A percentile compares a stretch with the other conserved stretches of the same genome.
Conservation (phyloP, 176 grass and related monocot species). For the Phragmites australis region DNA sequence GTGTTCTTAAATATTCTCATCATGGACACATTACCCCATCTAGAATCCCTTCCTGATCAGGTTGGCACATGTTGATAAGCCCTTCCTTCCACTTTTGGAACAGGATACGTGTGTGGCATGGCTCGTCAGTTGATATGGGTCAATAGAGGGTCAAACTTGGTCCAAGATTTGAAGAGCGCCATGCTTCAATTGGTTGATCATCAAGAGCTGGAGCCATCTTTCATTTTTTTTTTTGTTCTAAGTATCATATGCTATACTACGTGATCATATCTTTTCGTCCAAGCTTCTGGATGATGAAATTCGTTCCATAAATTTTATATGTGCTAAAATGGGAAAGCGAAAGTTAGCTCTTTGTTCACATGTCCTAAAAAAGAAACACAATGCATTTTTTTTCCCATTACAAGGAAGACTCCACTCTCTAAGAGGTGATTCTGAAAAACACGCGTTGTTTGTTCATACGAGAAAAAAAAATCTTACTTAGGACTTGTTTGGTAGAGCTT, state of each 20-base stretch:
- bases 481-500: no score
- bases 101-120: background rate
- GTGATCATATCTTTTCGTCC: background rate
- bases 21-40: slow-evolving; percentile 24
- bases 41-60: background rate
- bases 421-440: no score
- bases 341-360: no score
- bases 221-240: background rate
- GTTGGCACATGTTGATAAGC: slow-evolving; percentile 24
- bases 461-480: no score
- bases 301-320: background rate
- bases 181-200: background rate
- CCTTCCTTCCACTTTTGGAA: background rate
- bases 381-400: no score
- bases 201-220: background rate
- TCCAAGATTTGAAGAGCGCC: background rate
- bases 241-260: background rate
- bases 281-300: background rate
- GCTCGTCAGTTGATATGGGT: background rate
- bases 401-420: no score
- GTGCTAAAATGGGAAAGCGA: no score
- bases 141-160: background rate
- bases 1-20: slow-evolving; percentile 23
- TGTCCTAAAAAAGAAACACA: no score
- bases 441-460: no score